phyloP scores from a whole-genome alignment of 345 rosid species.

The Litchi chinensis region DNA sequence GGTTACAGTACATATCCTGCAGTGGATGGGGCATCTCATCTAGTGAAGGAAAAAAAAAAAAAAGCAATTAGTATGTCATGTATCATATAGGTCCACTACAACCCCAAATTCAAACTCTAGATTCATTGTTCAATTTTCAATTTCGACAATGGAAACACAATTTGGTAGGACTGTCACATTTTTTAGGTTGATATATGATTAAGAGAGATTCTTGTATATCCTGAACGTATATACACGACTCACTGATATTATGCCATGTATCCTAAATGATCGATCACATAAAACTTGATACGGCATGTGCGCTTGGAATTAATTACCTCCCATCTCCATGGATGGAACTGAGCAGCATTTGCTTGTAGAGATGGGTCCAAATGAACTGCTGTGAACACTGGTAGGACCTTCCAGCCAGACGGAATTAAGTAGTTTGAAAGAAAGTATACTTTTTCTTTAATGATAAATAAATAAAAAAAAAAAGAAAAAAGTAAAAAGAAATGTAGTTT shows the following conservation, averaged over 20 bases:
- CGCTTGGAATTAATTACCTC: slow-evolving; percentile 34
- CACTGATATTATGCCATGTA: no score
- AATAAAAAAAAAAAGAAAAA: no score
- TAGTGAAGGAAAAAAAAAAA: no score
- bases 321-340: slow-evolving; percentile 69
- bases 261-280: no score
- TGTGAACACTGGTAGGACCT: slow-evolving; percentile 60
- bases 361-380: slow-evolving; percentile 57
- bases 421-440: slow-evolving; percentile 34
- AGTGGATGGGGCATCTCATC: background rate
- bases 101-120: background rate
- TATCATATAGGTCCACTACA: background rate
- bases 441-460: background rate
- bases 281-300: no score
- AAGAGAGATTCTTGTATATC: no score
- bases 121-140: no score
- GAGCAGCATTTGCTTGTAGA: slow-evolving; percentile 41
- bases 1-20: background rate
- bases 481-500: slow-evolving; percentile 8
- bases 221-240: no score
- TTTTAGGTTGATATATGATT: no score
- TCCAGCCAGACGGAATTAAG: slow-evolving; percentile 59
- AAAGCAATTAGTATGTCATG: no score
- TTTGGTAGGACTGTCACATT: no score
- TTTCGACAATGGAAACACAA: no score